Base-by-base conservation (phyloP, 2,329 filamentous ascomycete species). In the Aspergillus sclerotialis region DNA sequence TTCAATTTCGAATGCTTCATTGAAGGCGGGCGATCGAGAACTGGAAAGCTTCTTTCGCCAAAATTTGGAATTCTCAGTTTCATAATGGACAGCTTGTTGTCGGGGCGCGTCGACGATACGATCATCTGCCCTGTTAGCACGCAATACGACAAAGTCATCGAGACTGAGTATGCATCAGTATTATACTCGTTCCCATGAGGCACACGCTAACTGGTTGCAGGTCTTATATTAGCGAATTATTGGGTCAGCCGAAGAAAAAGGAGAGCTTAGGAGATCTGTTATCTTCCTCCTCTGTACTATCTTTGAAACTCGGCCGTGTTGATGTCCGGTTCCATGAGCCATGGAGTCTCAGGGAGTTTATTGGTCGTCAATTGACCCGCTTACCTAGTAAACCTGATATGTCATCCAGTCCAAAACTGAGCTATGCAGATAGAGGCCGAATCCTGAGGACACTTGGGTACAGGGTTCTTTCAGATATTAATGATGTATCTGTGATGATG, bases 1-100 rank as follows among this genome's bases (percentile, higher is more conserved):
- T 94, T 82, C 63, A 96, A 98, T 56, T 78, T 98, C 31, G 90
- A 95, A 60, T 98, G 92, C 60, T 98, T 98, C 51, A 93, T 98
- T 39, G 92, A 98, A 65, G 92, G 92, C 11, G 89, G 90, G 1
- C 76, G 92, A 12, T 95, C 89, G 19, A 73, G 92, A 33, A 98
- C 90, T 0, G 92, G 92, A 17, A 98, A 98, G 64, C 74, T 98
- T 3, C 63, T 98, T 9, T 82, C 88, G 2, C 92, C 92, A 1
- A 96, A 96, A 55, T 96, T 96, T 46, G 92, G 92, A 7, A 95
- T 98, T 39, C 67, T 98, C 17, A 85, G 79, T 52, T 98, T 95
- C 50, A 76, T 96, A 25, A 67, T 98, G 12, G 92, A 98, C 48
- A 93, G 87, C 47, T 72, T 98, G 10, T 67, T 95, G 5, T 93